These are phyloP conservation scores for Trypanosoma avium DNA, from an alignment of 208 protist genomes.

Conservation along the genomic window DNA sequence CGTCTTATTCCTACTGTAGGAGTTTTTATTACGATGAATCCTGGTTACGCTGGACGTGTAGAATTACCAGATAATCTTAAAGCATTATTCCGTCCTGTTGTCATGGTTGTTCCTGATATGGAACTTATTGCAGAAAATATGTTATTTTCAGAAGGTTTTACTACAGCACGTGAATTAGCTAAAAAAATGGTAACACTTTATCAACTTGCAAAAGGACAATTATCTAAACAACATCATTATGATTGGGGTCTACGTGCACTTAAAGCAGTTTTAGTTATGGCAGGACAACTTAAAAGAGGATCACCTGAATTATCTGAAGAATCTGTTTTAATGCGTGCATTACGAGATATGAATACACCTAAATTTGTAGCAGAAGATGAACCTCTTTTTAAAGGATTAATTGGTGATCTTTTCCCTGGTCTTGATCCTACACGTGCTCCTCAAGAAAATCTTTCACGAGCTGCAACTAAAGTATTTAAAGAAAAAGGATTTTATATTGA, in stretches of 20 bases:
- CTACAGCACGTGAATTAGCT: conserved; percentile 93
- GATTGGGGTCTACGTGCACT: conserved; percentile 99
- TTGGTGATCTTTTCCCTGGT: conserved; percentile 98
- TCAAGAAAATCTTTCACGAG: conserved; percentile 94
- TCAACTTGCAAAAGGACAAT: conserved; percentile 95
- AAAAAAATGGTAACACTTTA: conserved; percentile 99
- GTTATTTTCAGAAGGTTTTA: conserved; percentile 99
- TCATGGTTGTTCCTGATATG: conserved; percentile 99
- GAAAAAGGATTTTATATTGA: conserved; percentile 83
- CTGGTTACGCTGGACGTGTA: conserved; percentile 98
- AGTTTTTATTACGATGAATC: conserved; percentile 99
- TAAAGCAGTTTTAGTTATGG: conserved; percentile 99
- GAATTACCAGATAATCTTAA: conserved; percentile 99
- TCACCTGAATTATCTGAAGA: conserved; percentile 94
- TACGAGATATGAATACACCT: conserved; percentile 99
- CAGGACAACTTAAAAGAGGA: conserved; percentile 97
- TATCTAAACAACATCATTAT: conserved; percentile 99
- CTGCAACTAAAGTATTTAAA: conserved; percentile 87
- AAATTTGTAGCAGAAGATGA: conserved; percentile 99
- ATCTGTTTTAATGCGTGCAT: conserved; percentile 98
- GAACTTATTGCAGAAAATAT: conserved; percentile 99
- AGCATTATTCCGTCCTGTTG: conserved; percentile 98
- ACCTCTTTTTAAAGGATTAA: conserved; percentile 98
- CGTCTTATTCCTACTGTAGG: conserved; percentile 92
- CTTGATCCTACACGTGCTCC: conserved; percentile 94